These are phyloP conservation scores for Westerdykella ornata DNA, from an alignment of 2,329 filamentous ascomycete species.

Conservation along the genomic window DNA sequence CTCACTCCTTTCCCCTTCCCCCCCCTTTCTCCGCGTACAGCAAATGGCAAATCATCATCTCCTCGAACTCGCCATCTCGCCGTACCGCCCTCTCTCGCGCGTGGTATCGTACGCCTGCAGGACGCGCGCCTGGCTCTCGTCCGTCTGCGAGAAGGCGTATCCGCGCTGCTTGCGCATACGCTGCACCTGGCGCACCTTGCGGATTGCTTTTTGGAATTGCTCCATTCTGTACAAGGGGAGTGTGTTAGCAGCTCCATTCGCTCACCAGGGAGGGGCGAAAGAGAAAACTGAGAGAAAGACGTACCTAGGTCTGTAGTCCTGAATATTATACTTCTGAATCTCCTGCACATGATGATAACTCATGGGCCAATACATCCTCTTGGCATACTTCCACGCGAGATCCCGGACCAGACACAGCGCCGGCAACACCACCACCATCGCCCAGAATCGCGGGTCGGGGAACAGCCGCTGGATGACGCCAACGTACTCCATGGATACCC, in stretches of 20 bases:
- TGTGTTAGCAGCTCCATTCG: slow-evolving; percentile 2
- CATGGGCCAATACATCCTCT: slow-evolving; percentile 94
- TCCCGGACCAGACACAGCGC: slow-evolving; percentile 78
- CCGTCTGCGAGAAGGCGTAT: slow-evolving; percentile 95
- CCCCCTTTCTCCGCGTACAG: background rate
- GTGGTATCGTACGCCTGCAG: slow-evolving; percentile 98
- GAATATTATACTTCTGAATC: slow-evolving; percentile 99
- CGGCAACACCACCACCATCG: slow-evolving; percentile 76
- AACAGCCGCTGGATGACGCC: slow-evolving; percentile 79
- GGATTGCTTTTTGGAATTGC: slow-evolving; percentile 98
- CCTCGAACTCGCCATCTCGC: slow-evolving; percentile 74
- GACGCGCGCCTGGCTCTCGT: slow-evolving; percentile 90
- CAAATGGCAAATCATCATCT: slow-evolving; percentile 8
- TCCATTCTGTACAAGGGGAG: slow-evolving; percentile 72
- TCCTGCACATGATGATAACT: slow-evolving; percentile 98
- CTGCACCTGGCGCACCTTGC: slow-evolving; percentile 96
- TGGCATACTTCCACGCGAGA: slow-evolving; percentile 93
- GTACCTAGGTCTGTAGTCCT: slow-evolving; percentile 92
- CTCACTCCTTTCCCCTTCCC: background rate
- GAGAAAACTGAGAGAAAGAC: slow-evolving; percentile 24
- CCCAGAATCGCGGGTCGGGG: slow-evolving; percentile 78
- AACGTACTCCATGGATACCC: slow-evolving; percentile 75
- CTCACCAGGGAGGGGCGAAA: background rate
- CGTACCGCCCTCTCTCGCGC: slow-evolving; percentile 80
- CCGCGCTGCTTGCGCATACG: slow-evolving; percentile 98